Percentiles rank a stretch among this genome's conserved stretches.
Conservation (phyloP, 352 stramenopile species). For the Aphanomyces astaci region DNA sequence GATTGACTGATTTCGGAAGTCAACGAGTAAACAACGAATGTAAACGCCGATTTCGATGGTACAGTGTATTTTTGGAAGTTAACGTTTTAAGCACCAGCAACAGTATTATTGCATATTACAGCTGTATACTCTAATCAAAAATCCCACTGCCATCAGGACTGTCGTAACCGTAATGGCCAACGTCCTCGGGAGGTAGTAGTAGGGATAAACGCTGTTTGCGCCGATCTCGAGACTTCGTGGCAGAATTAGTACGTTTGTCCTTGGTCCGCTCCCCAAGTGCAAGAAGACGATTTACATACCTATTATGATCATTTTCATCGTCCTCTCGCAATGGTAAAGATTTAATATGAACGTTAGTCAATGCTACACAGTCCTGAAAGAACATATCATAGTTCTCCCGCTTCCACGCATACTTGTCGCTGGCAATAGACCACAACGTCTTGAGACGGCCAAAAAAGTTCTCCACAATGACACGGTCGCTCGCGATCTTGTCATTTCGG, state of each 20-base stretch:
- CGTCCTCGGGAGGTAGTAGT: neutral
- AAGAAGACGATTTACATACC: neutral
- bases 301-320: neutral
- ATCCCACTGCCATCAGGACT: neutral
- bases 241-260: neutral
- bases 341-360: neutral
- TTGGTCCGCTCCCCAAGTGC: neutral
- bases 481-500: neutral
- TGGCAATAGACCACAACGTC: neutral
- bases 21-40: no score
- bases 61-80: no score
- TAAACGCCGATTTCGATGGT: no score
- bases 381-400: neutral
- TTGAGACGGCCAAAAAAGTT: conserved; percentile 3
- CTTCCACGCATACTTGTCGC: neutral
- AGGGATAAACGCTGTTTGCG: neutral
- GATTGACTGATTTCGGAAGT: no score
- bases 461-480: conserved; percentile 1
- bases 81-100: no score
- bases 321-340: neutral
- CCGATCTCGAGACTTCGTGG: neutral
- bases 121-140: no score
- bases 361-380: neutral
- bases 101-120: no score
- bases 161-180: neutral